phyloP scores from a whole-genome alignment of 495 filamentous ascomycete species.

The Aspergillus diversus region DNA sequence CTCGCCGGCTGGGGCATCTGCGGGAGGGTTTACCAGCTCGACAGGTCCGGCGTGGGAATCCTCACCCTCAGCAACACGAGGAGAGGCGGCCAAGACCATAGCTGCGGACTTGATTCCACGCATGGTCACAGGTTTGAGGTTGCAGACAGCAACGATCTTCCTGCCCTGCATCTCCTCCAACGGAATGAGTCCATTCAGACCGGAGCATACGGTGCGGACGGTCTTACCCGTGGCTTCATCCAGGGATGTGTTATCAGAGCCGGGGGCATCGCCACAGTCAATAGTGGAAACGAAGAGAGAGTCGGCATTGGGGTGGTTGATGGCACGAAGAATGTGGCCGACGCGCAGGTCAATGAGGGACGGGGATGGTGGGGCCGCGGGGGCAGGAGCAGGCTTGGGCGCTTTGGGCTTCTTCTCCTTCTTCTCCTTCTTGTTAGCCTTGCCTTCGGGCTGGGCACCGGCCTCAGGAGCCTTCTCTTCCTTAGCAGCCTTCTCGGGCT shows the following conservation, averaged over 20 bases:
- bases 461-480: conserved; percentile 33
- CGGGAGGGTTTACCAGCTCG: conserved; percentile 87
- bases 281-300: conserved; percentile 96
- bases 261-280: conserved; percentile 85
- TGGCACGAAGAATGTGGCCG: conserved; percentile 93
- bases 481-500: conserved; percentile 48
- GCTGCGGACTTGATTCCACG: conserved; percentile 92
- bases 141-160: conserved; percentile 93
- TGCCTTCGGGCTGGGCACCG: conserved; percentile 47
- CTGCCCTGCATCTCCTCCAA: conserved; percentile 95
- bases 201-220: conserved; percentile 93
- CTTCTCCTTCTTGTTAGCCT: conserved; percentile 63
- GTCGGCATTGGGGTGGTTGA: conserved; percentile 95
- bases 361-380: conserved; percentile 74
- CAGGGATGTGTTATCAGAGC: conserved; percentile 77
- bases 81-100: conserved; percentile 96
- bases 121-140: conserved; percentile 99
- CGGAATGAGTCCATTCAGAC: conserved; percentile 88
- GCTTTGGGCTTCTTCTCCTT: conserved; percentile 78
- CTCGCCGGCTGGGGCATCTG: conserved; percentile 78
- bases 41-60: conserved; percentile 89
- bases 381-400: conserved; percentile 64
- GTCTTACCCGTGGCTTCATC: conserved; percentile 83
- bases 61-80: conserved; percentile 70
- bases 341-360: conserved; percentile 91